These are phyloP conservation scores for Haplosporangium sp. DNA, from an alignment of 371 early-diverging fungal species.

Conservation along the genomic window DNA sequence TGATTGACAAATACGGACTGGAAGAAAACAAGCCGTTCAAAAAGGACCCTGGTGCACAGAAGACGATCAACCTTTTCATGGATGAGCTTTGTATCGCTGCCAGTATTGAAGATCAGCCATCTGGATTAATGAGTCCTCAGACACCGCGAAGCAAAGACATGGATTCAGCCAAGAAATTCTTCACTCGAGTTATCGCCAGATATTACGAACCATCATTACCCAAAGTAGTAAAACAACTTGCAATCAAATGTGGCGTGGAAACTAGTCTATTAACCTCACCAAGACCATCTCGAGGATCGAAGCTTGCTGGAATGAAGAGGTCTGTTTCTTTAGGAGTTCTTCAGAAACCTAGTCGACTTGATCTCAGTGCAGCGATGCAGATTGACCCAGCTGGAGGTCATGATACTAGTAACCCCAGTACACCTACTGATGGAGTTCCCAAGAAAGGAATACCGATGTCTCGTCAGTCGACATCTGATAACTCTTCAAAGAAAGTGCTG, in stretches of 20 bases:
- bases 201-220: slow-evolving; percentile 45
- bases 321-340: slow-evolving; percentile 41
- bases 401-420: neutral
- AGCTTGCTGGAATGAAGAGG: slow-evolving; percentile 25
- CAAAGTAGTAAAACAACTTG: slow-evolving; percentile 31
- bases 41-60: slow-evolving; percentile 44
- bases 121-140: slow-evolving; percentile 43
- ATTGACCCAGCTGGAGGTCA: slow-evolving; percentile 2
- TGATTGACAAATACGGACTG: slow-evolving; percentile 42
- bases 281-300: slow-evolving; percentile 22
- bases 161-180: slow-evolving; percentile 51
- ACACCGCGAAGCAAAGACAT: slow-evolving; percentile 46
- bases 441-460: slow-evolving; percentile 18
- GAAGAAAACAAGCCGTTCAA: slow-evolving; percentile 53
- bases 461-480: slow-evolving; percentile 30
- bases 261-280: slow-evolving; percentile 37
- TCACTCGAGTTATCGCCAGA: slow-evolving; percentile 30
- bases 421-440: slow-evolving; percentile 8
- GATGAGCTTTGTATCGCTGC: slow-evolving; percentile 45
- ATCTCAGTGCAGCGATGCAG: slow-evolving; percentile 11
- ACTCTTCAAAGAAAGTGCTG: slow-evolving; percentile 25
- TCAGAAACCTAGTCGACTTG: slow-evolving; percentile 34
- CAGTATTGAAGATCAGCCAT: slow-evolving; percentile 29
- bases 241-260: slow-evolving; percentile 47
- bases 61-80: slow-evolving; percentile 34